These are phyloP conservation scores for Kurtzmaniella cleridarum DNA, from an alignment of 805 yeast genomes.

Conservation along the genomic window DNA sequence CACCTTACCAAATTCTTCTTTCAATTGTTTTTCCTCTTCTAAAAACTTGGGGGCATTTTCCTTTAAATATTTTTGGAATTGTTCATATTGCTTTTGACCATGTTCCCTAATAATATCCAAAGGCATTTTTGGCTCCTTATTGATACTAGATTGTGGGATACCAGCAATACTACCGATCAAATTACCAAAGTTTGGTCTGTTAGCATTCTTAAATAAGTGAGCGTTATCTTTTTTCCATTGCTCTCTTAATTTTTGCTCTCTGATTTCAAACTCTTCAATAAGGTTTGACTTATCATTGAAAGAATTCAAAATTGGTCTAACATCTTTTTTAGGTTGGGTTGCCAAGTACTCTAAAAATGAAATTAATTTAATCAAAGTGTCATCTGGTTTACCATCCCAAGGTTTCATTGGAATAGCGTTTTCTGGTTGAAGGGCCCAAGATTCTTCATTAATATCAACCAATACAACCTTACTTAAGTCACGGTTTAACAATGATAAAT, in stretches of 20 bases:
- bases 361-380: slow-evolving; percentile 70
- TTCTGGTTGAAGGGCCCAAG: slow-evolving; percentile 81
- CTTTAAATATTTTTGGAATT: slow-evolving; percentile 59
- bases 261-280: slow-evolving; percentile 71
- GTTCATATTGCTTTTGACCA: slow-evolving; percentile 83
- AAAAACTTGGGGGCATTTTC: slow-evolving; percentile 62
- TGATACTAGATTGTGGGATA: slow-evolving; percentile 41
- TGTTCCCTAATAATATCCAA: slow-evolving; percentile 85
- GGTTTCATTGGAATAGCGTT: slow-evolving; percentile 81
- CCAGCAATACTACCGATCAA: slow-evolving; percentile 65
- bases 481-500: slow-evolving; percentile 84
- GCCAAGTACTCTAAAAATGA: slow-evolving; percentile 95
- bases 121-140: slow-evolving; percentile 64
- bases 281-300: slow-evolving; percentile 63
- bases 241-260: slow-evolving; percentile 72
- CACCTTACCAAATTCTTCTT: slow-evolving; percentile 74
- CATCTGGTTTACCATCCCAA: slow-evolving; percentile 87
- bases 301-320: slow-evolving; percentile 78
- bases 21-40: slow-evolving; percentile 81
- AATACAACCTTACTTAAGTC: slow-evolving; percentile 77
- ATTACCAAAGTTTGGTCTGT: slow-evolving; percentile 40
- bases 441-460: slow-evolving; percentile 70
- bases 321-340: slow-evolving; percentile 79
- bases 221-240: slow-evolving; percentile 56
- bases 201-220: slow-evolving; percentile 25